A percentile compares a stretch with the other conserved stretches of the same genome.
These are phyloP conservation scores for Rhodotorula sp. DNA, from an alignment of 1,284 basidiomycete genomes.

Conservation along the genomic window DNA sequence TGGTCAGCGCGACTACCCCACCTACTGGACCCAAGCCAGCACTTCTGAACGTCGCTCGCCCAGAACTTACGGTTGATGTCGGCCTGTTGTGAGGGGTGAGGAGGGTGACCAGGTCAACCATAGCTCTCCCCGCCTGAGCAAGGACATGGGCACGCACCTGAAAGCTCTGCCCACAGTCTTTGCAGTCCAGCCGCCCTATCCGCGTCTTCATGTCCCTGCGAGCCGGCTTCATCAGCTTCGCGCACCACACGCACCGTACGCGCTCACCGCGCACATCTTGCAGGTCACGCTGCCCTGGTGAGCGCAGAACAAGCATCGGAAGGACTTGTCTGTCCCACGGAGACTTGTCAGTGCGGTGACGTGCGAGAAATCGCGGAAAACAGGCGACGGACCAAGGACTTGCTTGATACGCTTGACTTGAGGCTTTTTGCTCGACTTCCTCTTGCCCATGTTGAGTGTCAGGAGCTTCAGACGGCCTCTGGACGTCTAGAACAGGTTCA, in stretches of 20 bases:
- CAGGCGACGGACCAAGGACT: slow-evolving; percentile 29
- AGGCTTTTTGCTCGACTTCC: slow-evolving; percentile 37
- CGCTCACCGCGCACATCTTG: slow-evolving; percentile 46
- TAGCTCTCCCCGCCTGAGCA: no score
- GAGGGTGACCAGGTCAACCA: neutral
- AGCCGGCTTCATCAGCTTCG: neutral
- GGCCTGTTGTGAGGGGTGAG: slow-evolving; percentile 38
- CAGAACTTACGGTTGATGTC: slow-evolving; percentile 41
- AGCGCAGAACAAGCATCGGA: slow-evolving; percentile 51
- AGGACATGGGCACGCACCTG: slow-evolving; percentile 19
- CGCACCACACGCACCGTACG: no score
- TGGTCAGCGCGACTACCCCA: no score
- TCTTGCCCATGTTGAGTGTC: slow-evolving; percentile 37
- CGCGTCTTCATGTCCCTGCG: slow-evolving; percentile 48
- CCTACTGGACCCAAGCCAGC: no score
- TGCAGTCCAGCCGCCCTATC: slow-evolving; percentile 50
- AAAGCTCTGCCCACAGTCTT: slow-evolving; percentile 47
- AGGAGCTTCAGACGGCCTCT: neutral
- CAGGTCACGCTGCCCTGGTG: slow-evolving; percentile 49
- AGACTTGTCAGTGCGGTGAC: neutral
- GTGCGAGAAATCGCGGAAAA: neutral
- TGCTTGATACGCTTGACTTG: slow-evolving; percentile 22
- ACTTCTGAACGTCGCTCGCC: no score
- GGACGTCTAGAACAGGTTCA: neutral
- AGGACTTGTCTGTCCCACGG: slow-evolving; percentile 45